Evolutionary conservation across 495 filamentous ascomycete species (phyloP).

Genomic region (Clohesyomyces aquaticus): DNA sequence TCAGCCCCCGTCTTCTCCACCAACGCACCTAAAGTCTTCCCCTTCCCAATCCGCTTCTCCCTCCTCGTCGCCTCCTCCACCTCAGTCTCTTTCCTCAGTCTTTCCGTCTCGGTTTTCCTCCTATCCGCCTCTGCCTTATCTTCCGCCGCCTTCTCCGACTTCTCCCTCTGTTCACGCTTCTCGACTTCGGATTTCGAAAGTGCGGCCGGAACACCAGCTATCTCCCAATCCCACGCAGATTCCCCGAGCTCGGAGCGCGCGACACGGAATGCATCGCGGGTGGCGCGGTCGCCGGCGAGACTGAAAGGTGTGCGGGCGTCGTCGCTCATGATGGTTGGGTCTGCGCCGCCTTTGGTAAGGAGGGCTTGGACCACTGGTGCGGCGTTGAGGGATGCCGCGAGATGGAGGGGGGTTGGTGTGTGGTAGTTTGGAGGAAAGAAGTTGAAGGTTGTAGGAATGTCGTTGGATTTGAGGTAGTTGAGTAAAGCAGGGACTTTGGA

Average conservation of each 20-base stretch:
- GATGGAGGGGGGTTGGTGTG: constrained; percentile 81
- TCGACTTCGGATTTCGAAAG: constrained; percentile 72
- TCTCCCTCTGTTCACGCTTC: constrained; percentile 64
- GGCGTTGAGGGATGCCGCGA: constrained; percentile 78
- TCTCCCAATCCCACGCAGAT: constrained; percentile 75
- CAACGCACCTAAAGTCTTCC: constrained; percentile 54
- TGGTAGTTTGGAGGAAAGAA: constrained; percentile 85
- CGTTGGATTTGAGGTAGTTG: constrained; percentile 76
- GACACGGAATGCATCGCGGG: constrained; percentile 89
- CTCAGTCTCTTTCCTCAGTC: constrained; percentile 46
- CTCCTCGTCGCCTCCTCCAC: constrained; percentile 62
- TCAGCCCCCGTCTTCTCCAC: constrained; percentile 71
- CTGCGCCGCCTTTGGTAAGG: constrained; percentile 71
- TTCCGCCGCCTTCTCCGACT: constrained; percentile 51
- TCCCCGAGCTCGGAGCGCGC: constrained; percentile 83
- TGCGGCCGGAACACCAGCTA: constrained; percentile 68
- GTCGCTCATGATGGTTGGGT: constrained; percentile 69
- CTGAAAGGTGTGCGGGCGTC: constrained; percentile 81
- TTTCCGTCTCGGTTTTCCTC: constrained; percentile 51
- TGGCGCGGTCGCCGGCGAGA: constrained; percentile 80
- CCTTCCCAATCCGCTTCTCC: constrained; percentile 65
- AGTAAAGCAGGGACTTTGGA: constrained; percentile 87
- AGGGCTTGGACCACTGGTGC: constrained; percentile 74
- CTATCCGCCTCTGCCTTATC: constrained; percentile 62
- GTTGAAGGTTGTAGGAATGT: constrained; percentile 66